Evolutionary conservation across 2,329 filamentous ascomycete genomes (phyloP).

Genomic region (Sclerotinia subarctica): DNA sequence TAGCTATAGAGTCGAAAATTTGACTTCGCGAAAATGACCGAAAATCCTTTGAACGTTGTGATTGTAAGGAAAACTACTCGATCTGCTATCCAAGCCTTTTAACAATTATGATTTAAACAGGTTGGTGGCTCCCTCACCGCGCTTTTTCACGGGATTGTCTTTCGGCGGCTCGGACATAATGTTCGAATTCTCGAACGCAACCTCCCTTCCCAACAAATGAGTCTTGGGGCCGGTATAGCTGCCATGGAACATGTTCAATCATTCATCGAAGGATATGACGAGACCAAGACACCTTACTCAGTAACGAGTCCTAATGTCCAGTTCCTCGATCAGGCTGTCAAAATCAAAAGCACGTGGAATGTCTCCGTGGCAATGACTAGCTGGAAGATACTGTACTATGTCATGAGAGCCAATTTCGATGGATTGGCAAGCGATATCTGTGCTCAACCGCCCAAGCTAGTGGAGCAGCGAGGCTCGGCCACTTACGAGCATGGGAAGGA

Average conservation of each 20-base stretch:
- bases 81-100: background rate
- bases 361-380: conserved; percentile 5
- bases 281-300: background rate
- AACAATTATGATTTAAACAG: background rate
- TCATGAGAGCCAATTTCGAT: conserved; percentile 30
- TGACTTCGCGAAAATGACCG: background rate
- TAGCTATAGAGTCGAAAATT: background rate
- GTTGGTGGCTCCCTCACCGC: background rate
- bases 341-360: conserved; percentile 11
- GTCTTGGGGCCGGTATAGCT: conserved; percentile 6
- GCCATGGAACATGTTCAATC: background rate
- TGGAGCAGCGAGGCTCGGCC: background rate
- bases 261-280: background rate
- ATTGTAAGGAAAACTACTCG: background rate
- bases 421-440: conserved; percentile 21
- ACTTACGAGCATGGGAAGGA: background rate
- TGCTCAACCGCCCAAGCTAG: background rate
- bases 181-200: conserved; percentile 2
- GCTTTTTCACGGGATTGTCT: background rate
- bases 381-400: conserved; percentile 27
- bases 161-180: background rate
- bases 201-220: background rate
- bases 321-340: background rate
- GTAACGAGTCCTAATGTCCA: conserved; percentile 4
- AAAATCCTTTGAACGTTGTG: background rate